Conservation (phyloP, 257 asterid species). For the Solanum paucissectum region DNA sequence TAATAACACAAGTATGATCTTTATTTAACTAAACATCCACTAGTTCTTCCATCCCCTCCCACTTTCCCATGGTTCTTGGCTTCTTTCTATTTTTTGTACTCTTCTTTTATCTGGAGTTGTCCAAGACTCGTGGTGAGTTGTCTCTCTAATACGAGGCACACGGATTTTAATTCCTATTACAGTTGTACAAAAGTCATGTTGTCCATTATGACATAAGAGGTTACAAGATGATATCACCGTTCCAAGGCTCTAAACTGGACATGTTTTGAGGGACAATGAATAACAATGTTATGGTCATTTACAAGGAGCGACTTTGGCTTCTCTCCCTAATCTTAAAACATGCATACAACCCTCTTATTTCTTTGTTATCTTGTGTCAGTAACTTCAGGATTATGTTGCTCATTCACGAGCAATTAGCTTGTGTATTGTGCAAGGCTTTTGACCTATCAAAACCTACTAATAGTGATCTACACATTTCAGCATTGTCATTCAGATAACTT, state of each 20-base stretch:
- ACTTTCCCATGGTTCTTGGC: background rate
- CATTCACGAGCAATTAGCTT: background rate
- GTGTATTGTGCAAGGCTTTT: background rate
- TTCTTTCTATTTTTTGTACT: background rate
- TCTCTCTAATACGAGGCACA: background rate
- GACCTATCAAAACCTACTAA: background rate
- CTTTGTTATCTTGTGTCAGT: background rate
- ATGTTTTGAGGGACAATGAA: background rate
- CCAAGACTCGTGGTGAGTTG: background rate
- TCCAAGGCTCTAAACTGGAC: background rate
- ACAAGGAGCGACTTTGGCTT: background rate
- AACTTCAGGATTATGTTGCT: background rate
- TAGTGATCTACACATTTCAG: background rate
- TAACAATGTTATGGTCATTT: background rate
- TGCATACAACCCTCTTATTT: background rate
- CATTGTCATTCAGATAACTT: background rate
- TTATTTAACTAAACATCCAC: background rate
- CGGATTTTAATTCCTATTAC: background rate
- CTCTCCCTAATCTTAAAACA: background rate
- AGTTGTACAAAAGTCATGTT: background rate
- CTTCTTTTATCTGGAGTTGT: background rate
- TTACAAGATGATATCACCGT: background rate
- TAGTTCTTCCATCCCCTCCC: background rate
- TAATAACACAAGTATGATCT: background rate
- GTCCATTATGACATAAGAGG: background rate